Base-by-base conservation (phyloP, 805 yeast species). In the Cyberlindnera euphorbiiphila region DNA sequence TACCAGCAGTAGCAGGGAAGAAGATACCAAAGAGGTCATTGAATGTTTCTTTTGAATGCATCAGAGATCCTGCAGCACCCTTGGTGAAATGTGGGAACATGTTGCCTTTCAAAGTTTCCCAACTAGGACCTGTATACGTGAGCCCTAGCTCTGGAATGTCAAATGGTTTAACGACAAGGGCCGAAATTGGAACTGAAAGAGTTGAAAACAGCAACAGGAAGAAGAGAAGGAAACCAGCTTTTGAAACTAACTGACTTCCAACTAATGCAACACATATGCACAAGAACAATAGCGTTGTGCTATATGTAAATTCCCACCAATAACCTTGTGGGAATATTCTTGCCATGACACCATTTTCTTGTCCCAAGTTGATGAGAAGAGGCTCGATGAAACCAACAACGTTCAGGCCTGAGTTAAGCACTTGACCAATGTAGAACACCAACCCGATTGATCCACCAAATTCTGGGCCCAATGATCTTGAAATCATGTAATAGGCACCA, bases 1-100 rank as follows among this genome's bases (percentile, higher is more conserved):
- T 89, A 41, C 99, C 99, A 6, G 98, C 96, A 0, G 98, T 91
- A 1, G 98, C 96, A 9, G 98, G 97, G 66, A 93, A 93, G 58
- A 93, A 87, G 30, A 93, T 85, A 4, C 98, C 98, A 72, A 93
- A 93, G 46, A 94, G 62, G 56, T 85, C 83, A 37, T 80, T 76
- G 54, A 91, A 87, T 1, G 81, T 86, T 57, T 91, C 98, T 12
- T 71, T 76, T 0, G 64, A 62, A 8, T 59, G 47, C 18, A 71
- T 46, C 20, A 80, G 76, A 4, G 95, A 85, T 1, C 98, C 98
- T 5, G 96, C 97, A 3, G 98, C 97, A 16, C 93, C 93, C 25
- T 74, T 69, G 0, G 97, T 88, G 58, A 87, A 87, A 36, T 74
- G 71, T 0, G 98, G 98, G 49, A 73, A 66, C 34, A 91, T 50